A percentile compares a stretch with the other conserved stretches of the same genome.
These are phyloP conservation scores for Pleurotus sapidus DNA, from an alignment of 768 basidiomycete species.

Conservation along the genomic window DNA sequence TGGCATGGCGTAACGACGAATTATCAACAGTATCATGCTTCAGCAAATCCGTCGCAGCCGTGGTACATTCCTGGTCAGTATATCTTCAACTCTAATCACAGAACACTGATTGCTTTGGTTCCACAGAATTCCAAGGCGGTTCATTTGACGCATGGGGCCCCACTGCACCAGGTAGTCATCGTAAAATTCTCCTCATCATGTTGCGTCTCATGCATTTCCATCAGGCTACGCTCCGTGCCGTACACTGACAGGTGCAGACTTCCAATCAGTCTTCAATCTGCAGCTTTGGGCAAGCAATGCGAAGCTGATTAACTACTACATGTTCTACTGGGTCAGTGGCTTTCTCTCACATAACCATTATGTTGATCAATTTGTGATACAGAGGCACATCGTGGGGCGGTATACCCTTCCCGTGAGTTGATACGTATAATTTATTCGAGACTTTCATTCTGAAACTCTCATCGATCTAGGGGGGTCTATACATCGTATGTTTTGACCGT, in stretches of 20 bases:
- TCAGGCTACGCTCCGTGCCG: conserved; percentile 64
- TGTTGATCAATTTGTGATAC: background rate
- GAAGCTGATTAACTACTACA: conserved; percentile 82
- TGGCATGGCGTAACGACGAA: conserved; percentile 66
- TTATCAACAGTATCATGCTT: conserved; percentile 63
- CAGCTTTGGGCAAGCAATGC: conserved; percentile 79
- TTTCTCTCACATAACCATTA: conserved; percentile 12
- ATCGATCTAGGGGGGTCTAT: conserved; percentile 48
- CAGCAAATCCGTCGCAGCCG: conserved; percentile 52
- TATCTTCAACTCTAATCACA: background rate
- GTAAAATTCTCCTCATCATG: background rate
- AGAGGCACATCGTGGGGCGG: conserved; percentile 88
- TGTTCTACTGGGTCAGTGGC: conserved; percentile 69
- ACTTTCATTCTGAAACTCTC: background rate
- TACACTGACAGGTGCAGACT: conserved; percentile 65
- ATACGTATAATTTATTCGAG: background rate
- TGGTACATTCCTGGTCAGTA: conserved; percentile 65
- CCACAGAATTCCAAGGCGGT: conserved; percentile 64
- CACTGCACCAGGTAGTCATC: conserved; percentile 52
- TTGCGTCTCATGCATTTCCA: background rate
- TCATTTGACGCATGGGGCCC: conserved; percentile 84
- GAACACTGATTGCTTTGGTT: background rate
- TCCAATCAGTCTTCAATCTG: conserved; percentile 77
- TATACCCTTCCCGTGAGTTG: conserved; percentile 55
- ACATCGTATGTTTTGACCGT: background rate